A percentile compares a stretch with the other conserved stretches of the same genome.
Conservation (phyloP, 768 basidiomycete genomes). For the Tylopilus intermedius region DNA sequence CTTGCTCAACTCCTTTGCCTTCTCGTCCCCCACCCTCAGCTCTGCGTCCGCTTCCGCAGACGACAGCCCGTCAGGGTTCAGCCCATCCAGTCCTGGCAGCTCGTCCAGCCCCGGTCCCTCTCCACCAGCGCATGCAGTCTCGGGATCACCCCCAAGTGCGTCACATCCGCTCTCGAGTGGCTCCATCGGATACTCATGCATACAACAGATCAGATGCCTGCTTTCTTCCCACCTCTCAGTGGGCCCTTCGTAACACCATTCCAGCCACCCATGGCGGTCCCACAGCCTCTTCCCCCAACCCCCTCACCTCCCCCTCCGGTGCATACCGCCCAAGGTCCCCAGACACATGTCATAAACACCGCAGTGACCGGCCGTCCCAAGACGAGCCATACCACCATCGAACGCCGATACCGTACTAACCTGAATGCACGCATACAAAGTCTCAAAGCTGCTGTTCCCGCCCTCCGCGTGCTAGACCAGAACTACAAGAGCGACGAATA, state of each 20-base stretch:
- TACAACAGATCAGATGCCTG: slow-evolving; percentile 20
- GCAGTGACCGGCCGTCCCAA: slow-evolving; percentile 40
- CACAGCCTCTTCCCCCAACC: slow-evolving; percentile 30
- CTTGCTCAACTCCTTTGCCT: slow-evolving; percentile 37
- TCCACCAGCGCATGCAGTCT: slow-evolving; percentile 21
- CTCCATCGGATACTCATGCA: slow-evolving; percentile 8
- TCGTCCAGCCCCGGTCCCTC: slow-evolving; percentile 31
- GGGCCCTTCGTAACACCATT: slow-evolving; percentile 28
- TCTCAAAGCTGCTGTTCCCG: slow-evolving; percentile 76
- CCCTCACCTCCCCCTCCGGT: slow-evolving; percentile 36
- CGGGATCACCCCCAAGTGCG: slow-evolving; percentile 21
- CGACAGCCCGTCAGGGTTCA: slow-evolving; percentile 22
- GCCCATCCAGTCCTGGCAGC: slow-evolving; percentile 23
- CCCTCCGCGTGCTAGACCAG: slow-evolving; percentile 72
- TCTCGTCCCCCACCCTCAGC: slow-evolving; percentile 34
- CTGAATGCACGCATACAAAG: slow-evolving; percentile 82
- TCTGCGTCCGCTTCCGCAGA: slow-evolving; percentile 32
- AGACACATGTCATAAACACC: slow-evolving; percentile 20
- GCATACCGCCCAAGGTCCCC: slow-evolving; percentile 21
- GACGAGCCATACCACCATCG: slow-evolving; percentile 86
- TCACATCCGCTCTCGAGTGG: not conserved
- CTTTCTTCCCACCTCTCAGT: slow-evolving; percentile 16
- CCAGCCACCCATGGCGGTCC: slow-evolving; percentile 29
- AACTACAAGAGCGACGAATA: slow-evolving; percentile 37
- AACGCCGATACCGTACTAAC: slow-evolving; percentile 84